Percentiles rank a stretch among this genome's conserved stretches.
Conservation (phyloP, 352 stramenopile species). For the Thraustochytrium striatum region DNA sequence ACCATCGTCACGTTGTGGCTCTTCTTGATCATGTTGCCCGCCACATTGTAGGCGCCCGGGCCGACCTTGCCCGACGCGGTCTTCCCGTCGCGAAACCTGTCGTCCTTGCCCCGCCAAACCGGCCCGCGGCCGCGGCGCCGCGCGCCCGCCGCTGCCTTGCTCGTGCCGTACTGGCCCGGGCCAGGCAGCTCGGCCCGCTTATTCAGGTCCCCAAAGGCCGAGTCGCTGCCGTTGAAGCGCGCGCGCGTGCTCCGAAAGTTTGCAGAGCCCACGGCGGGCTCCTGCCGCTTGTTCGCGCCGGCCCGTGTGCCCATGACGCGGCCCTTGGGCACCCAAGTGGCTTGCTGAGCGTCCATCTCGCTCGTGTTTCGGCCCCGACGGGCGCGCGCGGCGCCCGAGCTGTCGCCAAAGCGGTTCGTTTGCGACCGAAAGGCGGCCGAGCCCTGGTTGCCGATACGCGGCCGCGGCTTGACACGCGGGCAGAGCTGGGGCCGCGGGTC, state of each 20-base stretch:
- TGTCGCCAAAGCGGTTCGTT: background rate
- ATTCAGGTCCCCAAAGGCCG: constrained; percentile 7
- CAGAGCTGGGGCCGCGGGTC: no score
- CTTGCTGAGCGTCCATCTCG: no score
- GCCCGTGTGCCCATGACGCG: no score
- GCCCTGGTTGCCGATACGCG: background rate
- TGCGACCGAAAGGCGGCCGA: background rate
- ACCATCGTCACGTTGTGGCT: constrained; percentile 38
- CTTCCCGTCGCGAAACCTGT: no score
- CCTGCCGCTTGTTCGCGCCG: no score
- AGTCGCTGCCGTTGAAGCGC: background rate
- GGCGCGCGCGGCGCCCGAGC: no score
- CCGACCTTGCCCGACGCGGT: no score
- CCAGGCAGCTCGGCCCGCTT: background rate
- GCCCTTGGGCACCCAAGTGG: no score
- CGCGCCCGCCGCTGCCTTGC: background rate
- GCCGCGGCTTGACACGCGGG: background rate
- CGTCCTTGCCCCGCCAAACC: no score
- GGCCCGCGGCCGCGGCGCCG: no score
- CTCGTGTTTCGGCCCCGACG: no score
- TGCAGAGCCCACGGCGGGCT: background rate
- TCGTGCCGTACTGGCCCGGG: background rate
- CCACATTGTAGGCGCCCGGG: constrained; percentile 12
- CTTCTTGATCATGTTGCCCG: constrained; percentile 30
- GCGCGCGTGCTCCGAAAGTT: background rate